These are phyloP conservation scores for Lipomyces orientalis DNA, from an alignment of 805 yeast species.

Conservation along the genomic window DNA sequence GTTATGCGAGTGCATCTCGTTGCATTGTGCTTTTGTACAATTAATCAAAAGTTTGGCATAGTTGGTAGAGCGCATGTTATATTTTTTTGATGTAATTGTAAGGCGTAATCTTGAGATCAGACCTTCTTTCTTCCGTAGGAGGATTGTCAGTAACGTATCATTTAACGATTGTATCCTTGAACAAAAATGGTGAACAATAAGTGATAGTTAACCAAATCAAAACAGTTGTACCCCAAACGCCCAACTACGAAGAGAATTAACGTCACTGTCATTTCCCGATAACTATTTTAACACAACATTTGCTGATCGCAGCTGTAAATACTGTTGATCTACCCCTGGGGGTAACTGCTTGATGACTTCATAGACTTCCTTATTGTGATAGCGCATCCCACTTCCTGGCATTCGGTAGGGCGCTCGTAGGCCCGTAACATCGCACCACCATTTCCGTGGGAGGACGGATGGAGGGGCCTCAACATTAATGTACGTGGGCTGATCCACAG, in stretches of 20 bases:
- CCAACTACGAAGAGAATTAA: neutral
- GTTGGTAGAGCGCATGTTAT: neutral
- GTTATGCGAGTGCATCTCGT: neutral
- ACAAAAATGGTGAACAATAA: no score
- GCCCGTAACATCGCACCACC: slow-evolving; percentile 94
- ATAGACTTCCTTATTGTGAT: slow-evolving; percentile 81
- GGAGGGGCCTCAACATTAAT: slow-evolving; percentile 84
- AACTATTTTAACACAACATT: slow-evolving; percentile 73
- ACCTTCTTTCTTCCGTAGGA: neutral
- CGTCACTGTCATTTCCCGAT: neutral
- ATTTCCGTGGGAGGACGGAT: slow-evolving; percentile 75
- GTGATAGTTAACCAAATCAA: no score
- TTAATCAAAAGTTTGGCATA: neutral
- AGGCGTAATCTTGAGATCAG: neutral
- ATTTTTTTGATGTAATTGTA: neutral
- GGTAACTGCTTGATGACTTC: slow-evolving; percentile 76
- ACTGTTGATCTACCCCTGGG: slow-evolving; percentile 93
- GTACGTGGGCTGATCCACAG: slow-evolving; percentile 59
- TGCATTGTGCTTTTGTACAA: neutral
- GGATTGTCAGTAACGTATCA: no score
- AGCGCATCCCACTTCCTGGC: slow-evolving; percentile 71
- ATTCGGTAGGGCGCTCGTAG: slow-evolving; percentile 75
- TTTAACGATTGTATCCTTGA: no score
- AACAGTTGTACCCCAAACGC: neutral
- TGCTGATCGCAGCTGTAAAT: slow-evolving; percentile 83